These are phyloP conservation scores for Pulicaria dysenterica DNA, from an alignment of 129 eudicot genomes.

Conservation along the genomic window DNA sequence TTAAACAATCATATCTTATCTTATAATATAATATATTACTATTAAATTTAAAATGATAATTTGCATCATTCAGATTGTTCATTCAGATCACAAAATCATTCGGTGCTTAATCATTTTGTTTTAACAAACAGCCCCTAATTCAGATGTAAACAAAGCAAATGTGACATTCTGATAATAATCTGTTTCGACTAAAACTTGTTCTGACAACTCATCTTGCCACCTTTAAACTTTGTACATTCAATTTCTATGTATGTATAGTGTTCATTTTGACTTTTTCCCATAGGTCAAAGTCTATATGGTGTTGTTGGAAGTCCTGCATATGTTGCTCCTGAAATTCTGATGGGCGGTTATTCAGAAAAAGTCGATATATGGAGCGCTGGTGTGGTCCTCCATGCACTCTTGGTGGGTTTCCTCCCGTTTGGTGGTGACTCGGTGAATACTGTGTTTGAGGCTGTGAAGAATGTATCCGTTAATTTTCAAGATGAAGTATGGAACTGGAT, in stretches of 20 bases:
- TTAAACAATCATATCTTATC: too few relatives aligned
- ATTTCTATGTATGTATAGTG: not conserved
- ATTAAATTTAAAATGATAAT: too few relatives aligned
- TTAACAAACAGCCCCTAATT: too few relatives aligned
- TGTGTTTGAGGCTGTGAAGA: slow-evolving; percentile 55
- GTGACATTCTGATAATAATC: not conserved
- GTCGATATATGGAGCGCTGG: slow-evolving; percentile 69
- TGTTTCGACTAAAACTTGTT: not conserved
- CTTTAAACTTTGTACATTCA: not conserved
- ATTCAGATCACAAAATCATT: too few relatives aligned
- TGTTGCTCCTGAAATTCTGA: slow-evolving; percentile 55
- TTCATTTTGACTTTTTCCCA: not conserved
- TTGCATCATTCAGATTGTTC: too few relatives aligned
- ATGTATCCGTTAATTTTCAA: slow-evolving; percentile 38
- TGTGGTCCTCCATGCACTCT: slow-evolving; percentile 49
- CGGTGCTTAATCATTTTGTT: too few relatives aligned
- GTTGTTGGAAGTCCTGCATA: slow-evolving; percentile 64
- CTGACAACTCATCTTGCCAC: not conserved
- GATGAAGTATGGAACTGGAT: slow-evolving; percentile 40
- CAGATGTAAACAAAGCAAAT: too few relatives aligned
- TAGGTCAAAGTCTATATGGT: slow-evolving; percentile 51
- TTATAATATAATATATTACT: too few relatives aligned
- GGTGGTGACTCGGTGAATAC: slow-evolving; percentile 46
- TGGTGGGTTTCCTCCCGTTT: slow-evolving; percentile 47
- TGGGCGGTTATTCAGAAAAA: slow-evolving; percentile 46